A percentile compares a stretch with the other conserved stretches of the same genome.
phyloP scores from a whole-genome alignment of 129 eudicot species.

The Silybum marianum region DNA sequence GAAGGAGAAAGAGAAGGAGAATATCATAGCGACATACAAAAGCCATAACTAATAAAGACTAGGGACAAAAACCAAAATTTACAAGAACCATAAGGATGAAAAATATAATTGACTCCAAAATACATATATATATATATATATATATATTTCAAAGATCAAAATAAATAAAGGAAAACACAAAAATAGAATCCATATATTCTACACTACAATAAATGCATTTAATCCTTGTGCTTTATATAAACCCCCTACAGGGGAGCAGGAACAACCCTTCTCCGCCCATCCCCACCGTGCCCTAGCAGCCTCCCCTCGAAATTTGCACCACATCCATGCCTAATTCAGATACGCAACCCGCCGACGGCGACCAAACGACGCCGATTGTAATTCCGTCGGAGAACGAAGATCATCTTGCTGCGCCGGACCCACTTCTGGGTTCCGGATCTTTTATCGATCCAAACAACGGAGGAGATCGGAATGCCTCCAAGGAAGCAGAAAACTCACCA shows the following conservation, averaged over 20 bases:
- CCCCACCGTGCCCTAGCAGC: neutral
- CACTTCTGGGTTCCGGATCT: slow-evolving; percentile 39
- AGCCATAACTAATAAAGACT: too few species aligned
- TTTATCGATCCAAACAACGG: slow-evolving; percentile 34
- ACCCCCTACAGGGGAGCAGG: neutral
- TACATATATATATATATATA: too few species aligned
- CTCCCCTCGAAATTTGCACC: slow-evolving; percentile 15
- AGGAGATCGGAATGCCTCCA: slow-evolving; percentile 23
- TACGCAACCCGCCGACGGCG: slow-evolving; percentile 24
- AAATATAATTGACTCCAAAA: too few species aligned
- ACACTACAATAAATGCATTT: neutral
- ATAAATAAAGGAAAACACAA: too few species aligned
- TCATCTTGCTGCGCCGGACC: slow-evolving; percentile 29
- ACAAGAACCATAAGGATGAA: too few species aligned
- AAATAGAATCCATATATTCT: too few species aligned
- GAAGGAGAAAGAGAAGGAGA: too few species aligned
- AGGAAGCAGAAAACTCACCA: slow-evolving; percentile 17
- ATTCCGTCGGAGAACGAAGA: slow-evolving; percentile 18
- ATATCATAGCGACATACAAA: too few species aligned
- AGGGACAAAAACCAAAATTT: too few species aligned
- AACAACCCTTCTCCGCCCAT: neutral
- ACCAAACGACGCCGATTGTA: slow-evolving; percentile 16
- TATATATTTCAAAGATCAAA: too few species aligned
- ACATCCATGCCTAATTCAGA: slow-evolving; percentile 29
- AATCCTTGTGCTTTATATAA: neutral